phyloP scores from a whole-genome alignment of 495 filamentous ascomycete species.

The Xylaria venustula region DNA sequence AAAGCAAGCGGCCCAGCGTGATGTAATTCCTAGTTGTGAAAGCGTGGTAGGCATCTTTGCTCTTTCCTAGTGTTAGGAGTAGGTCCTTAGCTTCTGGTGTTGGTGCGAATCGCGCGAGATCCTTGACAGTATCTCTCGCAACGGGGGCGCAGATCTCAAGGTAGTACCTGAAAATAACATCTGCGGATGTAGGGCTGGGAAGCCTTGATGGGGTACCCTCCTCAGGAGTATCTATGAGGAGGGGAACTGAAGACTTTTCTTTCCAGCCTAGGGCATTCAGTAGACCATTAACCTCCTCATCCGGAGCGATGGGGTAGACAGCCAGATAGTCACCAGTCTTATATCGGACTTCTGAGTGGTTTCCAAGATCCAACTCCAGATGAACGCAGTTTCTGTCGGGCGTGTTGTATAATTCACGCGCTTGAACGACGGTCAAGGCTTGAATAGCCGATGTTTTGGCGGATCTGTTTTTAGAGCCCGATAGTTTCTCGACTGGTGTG shows the following conservation, averaged over 20 bases:
- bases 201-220: constrained; percentile 36
- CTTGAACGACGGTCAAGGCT: constrained; percentile 21
- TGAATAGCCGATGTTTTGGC: constrained; percentile 29
- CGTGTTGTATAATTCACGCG: constrained; percentile 39
- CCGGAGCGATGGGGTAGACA: constrained; percentile 57
- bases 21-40: constrained; percentile 36
- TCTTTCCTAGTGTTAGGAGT: constrained; percentile 16
- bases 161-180: constrained; percentile 46
- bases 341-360: constrained; percentile 25
- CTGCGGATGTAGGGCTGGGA: constrained; percentile 43
- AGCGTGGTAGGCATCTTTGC: constrained; percentile 35
- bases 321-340: constrained; percentile 61
- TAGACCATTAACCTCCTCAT: constrained; percentile 43
- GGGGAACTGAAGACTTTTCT: too few relatives aligned
- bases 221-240: constrained; percentile 33
- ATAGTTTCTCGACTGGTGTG: constrained; percentile 30
- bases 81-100: constrained; percentile 35
- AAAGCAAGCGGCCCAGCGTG: constrained; percentile 43
- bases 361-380: constrained; percentile 47
- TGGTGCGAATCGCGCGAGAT: constrained; percentile 47
- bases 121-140: constrained; percentile 41
- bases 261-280: constrained; percentile 29
- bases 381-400: constrained; percentile 48
- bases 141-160: constrained; percentile 51
- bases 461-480: constrained; percentile 28